Evolutionary conservation across 2,329 filamentous ascomycete species (phyloP).

Genomic region (Aureobasidium melanogenum): DNA sequence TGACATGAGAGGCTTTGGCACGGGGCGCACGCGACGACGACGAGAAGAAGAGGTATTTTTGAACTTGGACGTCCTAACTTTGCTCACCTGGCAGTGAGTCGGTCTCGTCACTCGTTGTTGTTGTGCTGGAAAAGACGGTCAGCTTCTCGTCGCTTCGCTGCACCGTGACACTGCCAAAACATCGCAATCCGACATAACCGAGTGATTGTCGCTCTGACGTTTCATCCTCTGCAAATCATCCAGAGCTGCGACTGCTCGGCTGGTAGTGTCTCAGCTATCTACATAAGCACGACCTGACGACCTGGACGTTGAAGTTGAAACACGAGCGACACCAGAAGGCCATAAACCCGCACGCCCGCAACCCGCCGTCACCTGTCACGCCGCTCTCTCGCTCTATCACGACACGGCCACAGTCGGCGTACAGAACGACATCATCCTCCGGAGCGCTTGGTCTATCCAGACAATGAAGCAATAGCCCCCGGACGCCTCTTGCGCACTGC

Average conservation of each 20-base stretch:
- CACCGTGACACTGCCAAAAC: background rate
- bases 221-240: constrained; percentile 11
- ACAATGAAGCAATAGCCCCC: constrained; percentile 7
- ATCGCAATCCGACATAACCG: background rate
- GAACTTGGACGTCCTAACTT: background rate
- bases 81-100: background rate
- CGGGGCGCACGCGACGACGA: constrained; percentile 7
- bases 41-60: constrained; percentile 4
- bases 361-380: background rate
- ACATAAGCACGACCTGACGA: constrained; percentile 2
- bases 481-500: constrained; percentile 7
- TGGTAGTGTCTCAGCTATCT: constrained; percentile 6
- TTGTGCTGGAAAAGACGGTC: background rate
- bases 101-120: background rate
- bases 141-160: background rate
- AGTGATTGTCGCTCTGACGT: constrained; percentile 10
- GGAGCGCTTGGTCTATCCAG: background rate
- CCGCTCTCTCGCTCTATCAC: background rate
- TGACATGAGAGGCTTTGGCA: background rate
- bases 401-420: background rate
- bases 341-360: background rate
- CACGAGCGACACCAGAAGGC: background rate
- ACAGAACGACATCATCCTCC: background rate
- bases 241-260: constrained; percentile 1
- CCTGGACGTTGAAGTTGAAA: background rate